phyloP scores from a whole-genome alignment of 179 eudicot species.

The Spinacia oleracea region DNA sequence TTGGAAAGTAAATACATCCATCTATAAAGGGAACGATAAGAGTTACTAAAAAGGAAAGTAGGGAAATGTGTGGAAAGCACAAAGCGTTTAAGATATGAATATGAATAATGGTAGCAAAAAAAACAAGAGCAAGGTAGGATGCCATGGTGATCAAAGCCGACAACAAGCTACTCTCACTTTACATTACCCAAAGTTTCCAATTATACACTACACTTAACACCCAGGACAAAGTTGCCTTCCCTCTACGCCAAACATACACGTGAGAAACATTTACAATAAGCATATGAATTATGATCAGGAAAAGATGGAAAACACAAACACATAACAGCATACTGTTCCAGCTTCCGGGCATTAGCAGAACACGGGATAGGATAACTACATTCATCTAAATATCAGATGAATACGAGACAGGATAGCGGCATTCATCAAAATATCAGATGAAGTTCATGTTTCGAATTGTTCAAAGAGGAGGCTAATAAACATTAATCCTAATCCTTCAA shows the following conservation, averaged over 20 bases:
- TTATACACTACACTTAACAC: neutral
- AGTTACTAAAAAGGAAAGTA: neutral
- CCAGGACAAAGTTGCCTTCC: neutral
- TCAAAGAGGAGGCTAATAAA: neutral
- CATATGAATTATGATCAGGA: neutral
- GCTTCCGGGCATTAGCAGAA: neutral
- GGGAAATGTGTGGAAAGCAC: neutral
- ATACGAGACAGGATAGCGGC: neutral
- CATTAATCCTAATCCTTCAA: neutral
- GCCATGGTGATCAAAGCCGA: too few species aligned
- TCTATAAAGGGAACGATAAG: neutral
- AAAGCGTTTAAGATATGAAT: neutral
- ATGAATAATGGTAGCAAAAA: too few species aligned
- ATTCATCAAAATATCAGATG: neutral
- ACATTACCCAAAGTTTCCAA: neutral
- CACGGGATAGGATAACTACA: neutral
- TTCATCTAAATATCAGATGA: neutral
- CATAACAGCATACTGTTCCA: neutral
- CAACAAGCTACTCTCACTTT: neutral
- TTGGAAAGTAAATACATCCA: neutral
- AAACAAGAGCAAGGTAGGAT: too few species aligned
- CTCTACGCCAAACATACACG: conserved; percentile 7
- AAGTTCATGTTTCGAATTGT: neutral
- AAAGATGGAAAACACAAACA: neutral
- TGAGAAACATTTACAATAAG: conserved; percentile 4